These are phyloP conservation scores for Letharia columbiana DNA, from an alignment of 495 filamentous ascomycete species.

Conservation along the genomic window DNA sequence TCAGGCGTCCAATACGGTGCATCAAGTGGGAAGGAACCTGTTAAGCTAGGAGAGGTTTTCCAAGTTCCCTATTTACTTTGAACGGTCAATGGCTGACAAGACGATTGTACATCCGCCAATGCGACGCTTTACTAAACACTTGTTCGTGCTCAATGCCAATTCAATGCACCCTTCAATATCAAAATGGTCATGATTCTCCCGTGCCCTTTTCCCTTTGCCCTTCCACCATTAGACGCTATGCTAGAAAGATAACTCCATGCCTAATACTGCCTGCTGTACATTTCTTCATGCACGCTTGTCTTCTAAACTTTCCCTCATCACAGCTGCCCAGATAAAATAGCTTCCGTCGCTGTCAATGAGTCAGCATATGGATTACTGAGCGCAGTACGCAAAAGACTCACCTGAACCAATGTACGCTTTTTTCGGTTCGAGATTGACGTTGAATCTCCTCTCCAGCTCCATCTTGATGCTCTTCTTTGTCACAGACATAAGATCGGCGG, in stretches of 20 bases:
- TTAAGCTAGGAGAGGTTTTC: neutral
- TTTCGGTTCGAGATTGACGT: constrained; percentile 67
- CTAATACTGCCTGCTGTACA: constrained; percentile 5
- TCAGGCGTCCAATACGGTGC: neutral
- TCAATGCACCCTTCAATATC: neutral
- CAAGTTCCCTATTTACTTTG: neutral
- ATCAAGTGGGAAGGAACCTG: neutral
- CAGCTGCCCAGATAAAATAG: constrained; percentile 61
- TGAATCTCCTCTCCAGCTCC: constrained; percentile 85
- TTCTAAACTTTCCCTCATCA: constrained; percentile 23
- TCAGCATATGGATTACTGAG: constrained; percentile 30
- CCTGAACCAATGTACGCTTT: constrained; percentile 89
- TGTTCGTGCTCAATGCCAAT: neutral
- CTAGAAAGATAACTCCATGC: neutral
- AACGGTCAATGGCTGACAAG: neutral
- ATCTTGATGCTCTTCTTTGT: constrained; percentile 98
- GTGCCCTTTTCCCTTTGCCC: constrained; percentile 6
- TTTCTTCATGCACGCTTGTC: neutral
- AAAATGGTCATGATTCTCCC: neutral
- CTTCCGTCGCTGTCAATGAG: constrained; percentile 54
- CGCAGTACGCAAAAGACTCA: constrained; percentile 39
- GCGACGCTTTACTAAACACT: neutral
- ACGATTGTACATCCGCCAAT: neutral
- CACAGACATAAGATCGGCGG: constrained; percentile 90
- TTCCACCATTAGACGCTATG: constrained; percentile 2